Conservation (phyloP, 2,329 filamentous ascomycete genomes). For the Orbilia brochopaga region DNA sequence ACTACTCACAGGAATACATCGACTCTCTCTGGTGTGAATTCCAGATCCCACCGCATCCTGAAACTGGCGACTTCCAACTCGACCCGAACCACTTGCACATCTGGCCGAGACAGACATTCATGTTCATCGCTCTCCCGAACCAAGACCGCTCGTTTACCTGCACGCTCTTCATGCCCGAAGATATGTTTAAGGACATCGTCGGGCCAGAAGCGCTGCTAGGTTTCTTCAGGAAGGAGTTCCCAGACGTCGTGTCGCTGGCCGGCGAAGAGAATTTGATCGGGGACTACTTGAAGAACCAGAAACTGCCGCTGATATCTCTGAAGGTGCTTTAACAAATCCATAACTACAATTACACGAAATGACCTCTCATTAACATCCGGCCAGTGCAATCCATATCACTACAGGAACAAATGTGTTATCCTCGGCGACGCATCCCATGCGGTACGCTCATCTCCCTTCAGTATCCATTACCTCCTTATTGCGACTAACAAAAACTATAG, state of each 20-base stretch:
- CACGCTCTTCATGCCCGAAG: slow-evolving; percentile 83
- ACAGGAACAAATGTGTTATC: slow-evolving; percentile 76
- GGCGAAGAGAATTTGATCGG: slow-evolving; percentile 69
- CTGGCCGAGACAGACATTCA: slow-evolving; percentile 90
- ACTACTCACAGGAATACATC: slow-evolving; percentile 93
- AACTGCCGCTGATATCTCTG: slow-evolving; percentile 89
- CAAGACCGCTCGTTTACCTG: slow-evolving; percentile 91
- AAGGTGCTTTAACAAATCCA: slow-evolving; percentile 63
- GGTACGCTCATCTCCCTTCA: slow-evolving; percentile 16
- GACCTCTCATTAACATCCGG: slow-evolving; percentile 9
- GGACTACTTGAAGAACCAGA: slow-evolving; percentile 82
- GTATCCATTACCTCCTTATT: not conserved
- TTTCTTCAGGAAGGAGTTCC: slow-evolving; percentile 85
- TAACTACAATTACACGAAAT: not conserved
- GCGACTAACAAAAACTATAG: slow-evolving; percentile 17
- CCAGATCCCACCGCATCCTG: slow-evolving; percentile 68
- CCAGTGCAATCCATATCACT: slow-evolving; percentile 81
- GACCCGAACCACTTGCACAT: slow-evolving; percentile 95
- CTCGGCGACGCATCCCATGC: slow-evolving; percentile 94
- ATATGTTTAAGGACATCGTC: slow-evolving; percentile 70
- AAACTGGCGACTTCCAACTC: slow-evolving; percentile 70
- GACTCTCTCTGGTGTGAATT: slow-evolving; percentile 98
- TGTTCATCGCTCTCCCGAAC: slow-evolving; percentile 98
- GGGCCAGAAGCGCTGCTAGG: slow-evolving; percentile 66
- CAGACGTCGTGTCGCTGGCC: slow-evolving; percentile 79